phyloP scores from a whole-genome alignment of 164 flowering plant species.

The Vitis rupestris region DNA sequence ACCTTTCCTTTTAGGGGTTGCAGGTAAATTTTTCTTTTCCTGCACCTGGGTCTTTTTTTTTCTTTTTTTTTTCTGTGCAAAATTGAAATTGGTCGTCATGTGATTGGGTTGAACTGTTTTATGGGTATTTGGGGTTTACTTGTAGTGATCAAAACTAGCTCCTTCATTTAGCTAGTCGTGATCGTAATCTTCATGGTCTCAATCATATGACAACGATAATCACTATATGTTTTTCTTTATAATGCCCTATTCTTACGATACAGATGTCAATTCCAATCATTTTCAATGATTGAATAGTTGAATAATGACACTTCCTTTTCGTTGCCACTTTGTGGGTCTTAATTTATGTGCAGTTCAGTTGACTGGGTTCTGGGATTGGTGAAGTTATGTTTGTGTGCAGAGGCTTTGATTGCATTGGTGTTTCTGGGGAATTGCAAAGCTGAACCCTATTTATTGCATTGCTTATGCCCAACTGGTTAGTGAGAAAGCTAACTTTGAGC shows the following conservation, averaged over 20 bases:
- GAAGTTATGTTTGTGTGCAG: neutral
- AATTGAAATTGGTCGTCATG: neutral
- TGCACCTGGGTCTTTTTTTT: neutral
- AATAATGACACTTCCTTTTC: neutral
- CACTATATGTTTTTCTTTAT: neutral
- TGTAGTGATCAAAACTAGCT: neutral
- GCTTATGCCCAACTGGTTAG: slow-evolving; percentile 3
- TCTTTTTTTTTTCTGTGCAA: neutral
- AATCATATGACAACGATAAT: neutral
- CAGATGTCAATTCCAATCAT: neutral
- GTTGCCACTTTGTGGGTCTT: neutral
- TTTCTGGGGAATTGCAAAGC: neutral
- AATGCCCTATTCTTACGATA: no score
- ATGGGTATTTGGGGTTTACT: neutral
- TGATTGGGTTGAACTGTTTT: neutral
- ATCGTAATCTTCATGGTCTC: neutral
- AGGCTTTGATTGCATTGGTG: slow-evolving; percentile 1
- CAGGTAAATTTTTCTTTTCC: slow-evolving; percentile 9
- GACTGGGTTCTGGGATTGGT: neutral
- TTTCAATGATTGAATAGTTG: neutral
- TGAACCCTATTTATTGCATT: no score
- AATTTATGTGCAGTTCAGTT: neutral
- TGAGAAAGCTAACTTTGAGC: neutral
- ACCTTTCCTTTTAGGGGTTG: slow-evolving; percentile 2
- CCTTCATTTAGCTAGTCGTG: slow-evolving; percentile 4